Percentiles rank a stretch among this genome's conserved stretches.
Conservation (phyloP, 257 asterid species). For the Nicotiana tabacum region DNA sequence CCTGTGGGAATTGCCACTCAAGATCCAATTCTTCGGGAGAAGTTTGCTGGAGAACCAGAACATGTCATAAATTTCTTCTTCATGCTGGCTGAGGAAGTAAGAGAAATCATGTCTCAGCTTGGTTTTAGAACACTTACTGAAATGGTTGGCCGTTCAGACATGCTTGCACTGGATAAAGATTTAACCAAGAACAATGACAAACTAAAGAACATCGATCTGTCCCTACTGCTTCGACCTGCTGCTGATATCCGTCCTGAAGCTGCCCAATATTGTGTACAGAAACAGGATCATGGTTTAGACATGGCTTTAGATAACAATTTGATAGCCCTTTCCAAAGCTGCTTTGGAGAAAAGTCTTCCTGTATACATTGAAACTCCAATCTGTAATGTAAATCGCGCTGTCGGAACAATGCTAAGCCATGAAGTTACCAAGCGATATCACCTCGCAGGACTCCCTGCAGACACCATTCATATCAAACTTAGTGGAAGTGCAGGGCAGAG, state of each 20-base stretch:
- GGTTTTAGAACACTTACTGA: slow-evolving; percentile 81
- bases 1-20: slow-evolving; percentile 99
- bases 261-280: slow-evolving; percentile 91
- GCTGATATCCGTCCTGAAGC: slow-evolving; percentile 97
- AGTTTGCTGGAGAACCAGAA: slow-evolving; percentile 96
- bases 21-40: slow-evolving; percentile 93
- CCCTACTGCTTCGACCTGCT: slow-evolving; percentile 89
- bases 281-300: slow-evolving; percentile 95
- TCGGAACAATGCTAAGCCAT: slow-evolving; percentile 97
- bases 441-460: slow-evolving; percentile 72
- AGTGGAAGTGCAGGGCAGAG: slow-evolving; percentile 99
- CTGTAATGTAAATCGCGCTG: slow-evolving; percentile 91
- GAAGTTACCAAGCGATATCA: slow-evolving; percentile 83
- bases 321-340: slow-evolving; percentile 59
- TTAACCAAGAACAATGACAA: slow-evolving; percentile 69
- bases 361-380: slow-evolving; percentile 83
- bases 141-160: slow-evolving; percentile 97
- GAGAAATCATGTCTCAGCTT: slow-evolving; percentile 90
- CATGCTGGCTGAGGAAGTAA: slow-evolving; percentile 94
- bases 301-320: slow-evolving; percentile 90
- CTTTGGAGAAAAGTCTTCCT: slow-evolving; percentile 72
- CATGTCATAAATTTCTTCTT: slow-evolving; percentile 96
- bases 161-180: slow-evolving; percentile 83
- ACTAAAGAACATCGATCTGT: slow-evolving; percentile 79
- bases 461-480: slow-evolving; percentile 84